phyloP scores from a whole-genome alignment of 2,329 filamentous ascomycete species.

The Exutisphaerella laricina region DNA sequence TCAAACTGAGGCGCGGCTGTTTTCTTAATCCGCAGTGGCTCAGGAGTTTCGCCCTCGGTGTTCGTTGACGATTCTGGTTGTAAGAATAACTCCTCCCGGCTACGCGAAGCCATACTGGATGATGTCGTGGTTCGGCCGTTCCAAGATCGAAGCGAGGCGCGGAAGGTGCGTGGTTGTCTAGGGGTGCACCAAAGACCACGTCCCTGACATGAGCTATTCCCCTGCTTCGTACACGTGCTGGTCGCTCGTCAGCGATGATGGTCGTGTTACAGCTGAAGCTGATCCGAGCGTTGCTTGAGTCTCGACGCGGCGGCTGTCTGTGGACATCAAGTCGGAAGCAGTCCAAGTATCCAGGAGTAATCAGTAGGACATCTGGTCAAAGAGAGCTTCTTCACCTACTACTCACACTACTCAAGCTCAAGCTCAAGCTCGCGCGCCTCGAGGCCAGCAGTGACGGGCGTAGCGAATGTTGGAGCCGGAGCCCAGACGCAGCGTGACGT shows the following conservation, averaged over 20 bases:
- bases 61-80: constrained; percentile 13
- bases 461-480: constrained; percentile 1
- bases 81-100: constrained; percentile 22
- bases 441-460: background rate
- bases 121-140: constrained; percentile 1
- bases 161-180: background rate
- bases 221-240: too few species aligned
- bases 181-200: background rate
- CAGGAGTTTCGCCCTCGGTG: constrained; percentile 23
- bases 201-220: constrained; percentile 2
- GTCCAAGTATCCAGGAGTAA: constrained; percentile 1
- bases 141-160: background rate
- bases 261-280: too few species aligned
- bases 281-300: too few species aligned
- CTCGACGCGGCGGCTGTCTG: too few species aligned
- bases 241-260: too few species aligned
- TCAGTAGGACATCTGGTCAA: background rate
- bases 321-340: too few species aligned
- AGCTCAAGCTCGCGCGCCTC: constrained; percentile 1
- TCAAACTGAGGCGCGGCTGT: constrained; percentile 19
- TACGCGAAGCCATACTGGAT: constrained; percentile 14
- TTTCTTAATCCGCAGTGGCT: constrained; percentile 31
- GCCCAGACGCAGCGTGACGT: constrained; percentile 3
- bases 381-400: background rate
- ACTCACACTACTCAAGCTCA: background rate